Base-by-base conservation (phyloP, 768 basidiomycete species). In the Cantharellus cinnabarinus region DNA sequence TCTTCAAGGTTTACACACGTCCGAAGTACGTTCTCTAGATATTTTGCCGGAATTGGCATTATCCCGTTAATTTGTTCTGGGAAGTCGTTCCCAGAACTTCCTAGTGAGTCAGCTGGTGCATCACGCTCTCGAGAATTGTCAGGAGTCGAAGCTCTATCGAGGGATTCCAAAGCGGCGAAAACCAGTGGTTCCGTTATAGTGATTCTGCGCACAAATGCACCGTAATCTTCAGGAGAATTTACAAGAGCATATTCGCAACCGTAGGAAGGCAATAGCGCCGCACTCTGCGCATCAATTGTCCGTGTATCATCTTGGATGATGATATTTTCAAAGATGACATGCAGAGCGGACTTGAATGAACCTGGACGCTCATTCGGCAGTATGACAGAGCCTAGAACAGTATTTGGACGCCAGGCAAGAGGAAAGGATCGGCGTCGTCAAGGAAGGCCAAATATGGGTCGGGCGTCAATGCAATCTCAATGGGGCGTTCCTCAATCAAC, bases 141-240 rank as follows among this genome's bases (percentile, higher is more conserved):
- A 29, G 20, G 20, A 29, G 20, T 29, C 20, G 20, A 29, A 29
- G 41, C 39, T 48, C 7, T 52, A 44, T 39, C 56, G 59, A 10
- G 20, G 3, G 59, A 38, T 4, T n/a, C 7, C 7, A 34, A 35
- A 10, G 15, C 60, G 7, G 38, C 40, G 58, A 61, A 53, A 58
- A 59, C 41, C 34, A 54, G 20, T 15, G 65, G 65, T 51, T 64
- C 62, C n/a, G 58, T 58, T n/a, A 71, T 61, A n/a, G 59, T 56
- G 39, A 72, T 59, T 38, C 62, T 65, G 62, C 65, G 69, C 42
- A 73, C 71, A 50, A 48, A 62, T 10, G 63, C 58, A 38, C 68
- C 69, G 58, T 73, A 73, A 39, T 66, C 62, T 5, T 57, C 57
- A 10, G 70, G 66, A 60, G 71, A 69, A n/a, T n/a, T 14, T n/a